phyloP scores from a whole-genome alignment of 208 protist species.

The Leishmania guyanensis region DNA sequence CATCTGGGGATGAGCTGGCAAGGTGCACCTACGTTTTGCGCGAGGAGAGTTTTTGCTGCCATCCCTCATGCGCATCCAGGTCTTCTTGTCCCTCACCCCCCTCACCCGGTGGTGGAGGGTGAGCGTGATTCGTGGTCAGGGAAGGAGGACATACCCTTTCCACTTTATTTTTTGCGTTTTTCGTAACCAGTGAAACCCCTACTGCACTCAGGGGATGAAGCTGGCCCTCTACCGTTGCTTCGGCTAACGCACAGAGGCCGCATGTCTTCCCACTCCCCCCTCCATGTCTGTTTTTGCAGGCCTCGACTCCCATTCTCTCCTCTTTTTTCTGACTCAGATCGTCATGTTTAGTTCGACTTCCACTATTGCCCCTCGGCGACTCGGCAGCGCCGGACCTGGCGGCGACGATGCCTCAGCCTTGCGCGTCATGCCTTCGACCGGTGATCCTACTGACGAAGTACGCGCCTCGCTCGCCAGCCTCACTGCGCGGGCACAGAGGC shows the following conservation, averaged over 20 bases:
- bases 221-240: background rate
- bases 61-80: background rate
- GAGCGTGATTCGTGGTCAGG: background rate
- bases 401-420: slow-evolving; percentile 13
- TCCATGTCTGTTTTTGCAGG: background rate
- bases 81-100: background rate
- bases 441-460: slow-evolving; percentile 61
- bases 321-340: background rate
- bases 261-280: background rate
- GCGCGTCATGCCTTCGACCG: slow-evolving; percentile 32
- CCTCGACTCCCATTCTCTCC: background rate
- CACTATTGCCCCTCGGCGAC: slow-evolving; percentile 9
- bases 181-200: background rate
- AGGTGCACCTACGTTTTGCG: background rate
- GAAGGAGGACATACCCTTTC: background rate
- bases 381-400: slow-evolving; percentile 12
- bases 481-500: slow-evolving; percentile 67
- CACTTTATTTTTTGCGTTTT: background rate
- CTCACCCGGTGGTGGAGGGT: background rate
- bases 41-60: background rate
- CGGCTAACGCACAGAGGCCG: background rate
- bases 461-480: slow-evolving; percentile 67
- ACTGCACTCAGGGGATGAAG: background rate
- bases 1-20: background rate
- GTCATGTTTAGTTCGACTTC: slow-evolving; percentile 30